Evolutionary conservation across 805 yeast genomes (phyloP).

Genomic region (Henningerozyma blattae): DNA sequence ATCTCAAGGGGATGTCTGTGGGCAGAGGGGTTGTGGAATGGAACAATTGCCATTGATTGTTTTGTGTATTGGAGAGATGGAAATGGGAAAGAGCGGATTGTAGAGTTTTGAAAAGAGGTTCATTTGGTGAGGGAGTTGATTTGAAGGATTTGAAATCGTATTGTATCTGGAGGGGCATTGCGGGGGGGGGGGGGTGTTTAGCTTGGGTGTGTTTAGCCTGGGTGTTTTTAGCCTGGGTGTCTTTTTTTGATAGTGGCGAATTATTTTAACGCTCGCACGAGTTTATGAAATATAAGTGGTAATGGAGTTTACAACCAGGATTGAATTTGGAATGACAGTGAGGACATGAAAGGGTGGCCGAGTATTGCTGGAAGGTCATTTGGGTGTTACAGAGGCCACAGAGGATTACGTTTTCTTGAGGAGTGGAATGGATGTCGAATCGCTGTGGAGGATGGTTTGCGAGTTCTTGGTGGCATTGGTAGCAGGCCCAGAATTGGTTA

Average conservation of each 20-base stretch:
- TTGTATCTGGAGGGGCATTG: neutral
- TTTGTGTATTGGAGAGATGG: neutral
- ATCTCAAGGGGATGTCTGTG: conserved; percentile 30
- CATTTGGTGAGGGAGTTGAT: neutral
- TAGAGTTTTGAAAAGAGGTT: neutral
- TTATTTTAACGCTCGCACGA: neutral
- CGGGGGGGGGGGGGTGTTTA: neutral
- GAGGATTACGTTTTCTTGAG: conserved; percentile 9
- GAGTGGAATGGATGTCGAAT: conserved; percentile 6
- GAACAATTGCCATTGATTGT: neutral
- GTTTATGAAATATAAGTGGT: conserved; percentile 17
- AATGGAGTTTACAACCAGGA: conserved; percentile 24
- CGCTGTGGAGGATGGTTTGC: conserved; percentile 8
- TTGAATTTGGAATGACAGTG: conserved; percentile 17
- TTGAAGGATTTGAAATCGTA: neutral
- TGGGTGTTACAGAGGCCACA: conserved; percentile 22
- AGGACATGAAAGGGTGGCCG: conserved; percentile 9
- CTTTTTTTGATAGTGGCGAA: neutral
- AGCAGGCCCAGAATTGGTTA: conserved; percentile 18
- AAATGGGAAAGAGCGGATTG: neutral
- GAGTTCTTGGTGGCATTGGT: conserved; percentile 17
- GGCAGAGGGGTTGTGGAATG: neutral
- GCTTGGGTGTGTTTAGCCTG: neutral
- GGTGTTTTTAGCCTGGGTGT: neutral
- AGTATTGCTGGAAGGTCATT: conserved; percentile 19